Evolutionary conservation across 1,284 basidiomycete genomes (phyloP), one percentile per base, ranked within the genome.

Genomic region (Pseudozyma pruni): DNA sequence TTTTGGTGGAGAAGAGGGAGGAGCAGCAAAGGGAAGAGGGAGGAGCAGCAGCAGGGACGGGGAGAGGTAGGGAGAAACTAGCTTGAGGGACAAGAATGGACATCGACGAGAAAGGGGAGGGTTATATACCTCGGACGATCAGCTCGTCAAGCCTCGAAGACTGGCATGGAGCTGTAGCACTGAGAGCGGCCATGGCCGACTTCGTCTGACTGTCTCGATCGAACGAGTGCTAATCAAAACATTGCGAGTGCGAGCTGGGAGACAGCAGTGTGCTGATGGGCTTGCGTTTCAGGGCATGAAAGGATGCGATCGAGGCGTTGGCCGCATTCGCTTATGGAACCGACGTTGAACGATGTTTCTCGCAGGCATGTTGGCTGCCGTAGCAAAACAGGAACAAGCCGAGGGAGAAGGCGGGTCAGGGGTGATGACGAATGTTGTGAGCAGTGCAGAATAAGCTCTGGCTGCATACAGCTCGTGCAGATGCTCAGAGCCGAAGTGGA

Each of bases 311-410:
- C 51, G 44, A 42, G 39, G 40, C 20, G 39, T 46, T 54, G 55
- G 47, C 48, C 39, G 56, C 39, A 50, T 56, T 68, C 64, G 66
- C 43, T 46, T 51, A 51, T 45, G 35, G 44, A 62, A 50, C 55
- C 66, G 51, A 62, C 50, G 66, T 69, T 69, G 66, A 55, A 35
- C 50, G 50, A 69, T 42, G 43, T 58, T 52, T 58, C 59, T 54
- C 66, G 20, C 31, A 54, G 66, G 66, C 59, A 69, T 69, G 66
- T 69, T 55, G 51, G 51, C 19, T 27, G 20, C 27, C 43, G 34
- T 38, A 45, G 31, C 38, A 40, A 9, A 5, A 25, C 16, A 22
- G 29, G 27, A 32, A 19, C 22, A 51, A 37, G 17, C 20, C 33
- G 37, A 38, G 51, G 38, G 29, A 46, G 41, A 11, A 19, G 9